Base-by-base conservation (phyloP, 306 rosid species). In the Cucumis cinereus region DNA sequence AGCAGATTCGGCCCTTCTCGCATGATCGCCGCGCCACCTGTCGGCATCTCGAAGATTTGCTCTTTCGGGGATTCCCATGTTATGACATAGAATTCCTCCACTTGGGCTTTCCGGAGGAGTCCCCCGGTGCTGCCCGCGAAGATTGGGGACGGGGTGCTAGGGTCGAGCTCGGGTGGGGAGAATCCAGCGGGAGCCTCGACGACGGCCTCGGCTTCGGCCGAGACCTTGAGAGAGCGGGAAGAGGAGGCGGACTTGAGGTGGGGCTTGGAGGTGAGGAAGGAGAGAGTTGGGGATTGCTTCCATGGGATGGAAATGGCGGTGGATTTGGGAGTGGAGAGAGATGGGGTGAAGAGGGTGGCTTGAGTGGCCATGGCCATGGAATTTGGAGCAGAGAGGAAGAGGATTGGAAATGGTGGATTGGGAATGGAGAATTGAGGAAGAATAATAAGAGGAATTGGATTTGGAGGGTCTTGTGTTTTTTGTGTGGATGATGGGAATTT, bases 21-120 rank as follows among this genome's bases (percentile, higher is more conserved):
- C 99, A 94, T 94, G 49, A 94, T 92, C 82, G 99, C 99, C 3
- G 99, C 97, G 24, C 99, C 99, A 0, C 99, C 99, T 0, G 99
- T 94, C 5, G 98, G 98, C 99, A 94, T 94, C 86, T 94, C 99
- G 70, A 94, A 94, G 62, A 94, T 89, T 79, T 94, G 99, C 77
- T 94, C 99, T 73, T 95, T 95, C 0, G 98, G 92, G 0, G 97
- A 90, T 0, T 90, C 96, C 99, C 98, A 95, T 11, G 98, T 95
- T 66, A 95, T 95, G 0, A 90, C 99, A 66, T 95, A 92, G 82
- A 95, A 95, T 79, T 95, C 99, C 77, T 95, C 99, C 0, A 90
- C 93, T 45, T 95, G 99, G 74, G 99, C 99, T 79, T 95, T 95
- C 0, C 99, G 78, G 69, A 95, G 74, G 8, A 95, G 71, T 8